phyloP scores from a whole-genome alignment of 2,329 filamentous ascomycete genomes.

The Colletotrichum shisoi region DNA sequence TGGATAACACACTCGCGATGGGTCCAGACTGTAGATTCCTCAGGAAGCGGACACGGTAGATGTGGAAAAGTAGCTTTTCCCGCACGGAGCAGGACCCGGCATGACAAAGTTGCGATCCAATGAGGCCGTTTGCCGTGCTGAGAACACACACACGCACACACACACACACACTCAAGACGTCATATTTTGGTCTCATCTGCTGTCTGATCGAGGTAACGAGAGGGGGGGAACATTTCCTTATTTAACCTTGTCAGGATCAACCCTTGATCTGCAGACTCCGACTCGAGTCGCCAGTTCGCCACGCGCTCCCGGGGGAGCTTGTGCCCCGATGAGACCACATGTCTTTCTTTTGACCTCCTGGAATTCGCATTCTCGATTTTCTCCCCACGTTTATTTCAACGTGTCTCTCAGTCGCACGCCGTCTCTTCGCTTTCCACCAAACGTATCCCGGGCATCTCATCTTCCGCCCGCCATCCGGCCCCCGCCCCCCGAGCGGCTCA shows the following conservation, averaged over 20 bases:
- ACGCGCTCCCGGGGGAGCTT: not conserved
- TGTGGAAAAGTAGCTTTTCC: conserved; percentile 9
- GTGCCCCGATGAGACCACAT: not conserved
- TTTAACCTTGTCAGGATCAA: conserved; percentile 2
- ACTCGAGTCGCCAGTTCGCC: not conserved
- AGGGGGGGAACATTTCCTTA: not conserved
- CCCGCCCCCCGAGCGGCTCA: not conserved
- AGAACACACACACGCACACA: not conserved
- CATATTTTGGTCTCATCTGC: no score
- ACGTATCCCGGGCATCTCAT: not conserved
- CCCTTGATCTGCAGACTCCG: not conserved
- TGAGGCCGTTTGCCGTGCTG: not conserved
- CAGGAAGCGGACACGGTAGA: not conserved
- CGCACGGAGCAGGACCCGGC: conserved; percentile 5
- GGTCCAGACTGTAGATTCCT: not conserved
- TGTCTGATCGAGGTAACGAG: no score
- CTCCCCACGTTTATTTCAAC: not conserved
- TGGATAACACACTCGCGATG: not conserved
- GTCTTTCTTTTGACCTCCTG: not conserved
- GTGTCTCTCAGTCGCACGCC: no score
- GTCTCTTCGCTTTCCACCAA: not conserved
- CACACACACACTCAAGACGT: no score
- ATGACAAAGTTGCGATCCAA: not conserved
- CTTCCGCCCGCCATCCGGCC: not conserved
- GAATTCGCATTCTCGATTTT: no score